A percentile compares a stretch with the other conserved stretches of the same genome.
Conservation (phyloP, 768 basidiomycete genomes). For the Termitomyces sp. region DNA sequence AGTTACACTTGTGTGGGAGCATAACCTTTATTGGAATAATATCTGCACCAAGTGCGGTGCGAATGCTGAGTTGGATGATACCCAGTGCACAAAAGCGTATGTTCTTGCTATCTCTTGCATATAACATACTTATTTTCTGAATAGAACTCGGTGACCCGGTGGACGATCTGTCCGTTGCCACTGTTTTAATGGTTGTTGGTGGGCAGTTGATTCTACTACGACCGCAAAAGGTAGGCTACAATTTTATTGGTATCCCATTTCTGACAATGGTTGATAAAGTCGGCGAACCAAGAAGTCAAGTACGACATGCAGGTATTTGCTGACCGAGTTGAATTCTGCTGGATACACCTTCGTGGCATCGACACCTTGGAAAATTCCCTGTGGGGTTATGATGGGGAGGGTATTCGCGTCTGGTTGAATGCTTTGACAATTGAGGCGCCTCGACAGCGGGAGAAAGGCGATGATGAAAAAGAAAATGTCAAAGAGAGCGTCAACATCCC, state of each 20-base stretch:
- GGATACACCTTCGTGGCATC: slow-evolving; percentile 95
- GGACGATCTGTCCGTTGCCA: slow-evolving; percentile 89
- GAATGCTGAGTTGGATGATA: slow-evolving; percentile 96
- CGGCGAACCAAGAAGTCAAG: slow-evolving; percentile 82
- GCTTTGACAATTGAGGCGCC: slow-evolving; percentile 82
- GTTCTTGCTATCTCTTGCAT: slow-evolving; percentile 18
- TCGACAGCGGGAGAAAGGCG: slow-evolving; percentile 26
- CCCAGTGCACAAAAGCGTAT: slow-evolving; percentile 88
- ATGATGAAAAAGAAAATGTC: slow-evolving; percentile 42
- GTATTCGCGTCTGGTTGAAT: slow-evolving; percentile 92
- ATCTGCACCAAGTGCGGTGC: slow-evolving; percentile 72
- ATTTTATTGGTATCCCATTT: neutral
- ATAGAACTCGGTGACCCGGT: slow-evolving; percentile 90
- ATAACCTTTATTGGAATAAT: slow-evolving; percentile 93
- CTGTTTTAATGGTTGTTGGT: slow-evolving; percentile 92
- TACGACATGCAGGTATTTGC: slow-evolving; percentile 98
- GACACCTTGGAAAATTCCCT: slow-evolving; percentile 92
- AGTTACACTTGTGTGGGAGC: slow-evolving; percentile 86
- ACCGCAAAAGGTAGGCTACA: slow-evolving; percentile 69
- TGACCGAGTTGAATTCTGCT: slow-evolving; percentile 96
- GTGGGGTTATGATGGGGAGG: slow-evolving; percentile 93
- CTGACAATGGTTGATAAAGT: slow-evolving; percentile 32
- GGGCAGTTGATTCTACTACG: slow-evolving; percentile 85
- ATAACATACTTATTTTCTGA: neutral
- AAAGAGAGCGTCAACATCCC: slow-evolving; percentile 92